Base-by-base conservation (phyloP, 139 green algal species). In the Mesotaenium endlicherianum region DNA sequence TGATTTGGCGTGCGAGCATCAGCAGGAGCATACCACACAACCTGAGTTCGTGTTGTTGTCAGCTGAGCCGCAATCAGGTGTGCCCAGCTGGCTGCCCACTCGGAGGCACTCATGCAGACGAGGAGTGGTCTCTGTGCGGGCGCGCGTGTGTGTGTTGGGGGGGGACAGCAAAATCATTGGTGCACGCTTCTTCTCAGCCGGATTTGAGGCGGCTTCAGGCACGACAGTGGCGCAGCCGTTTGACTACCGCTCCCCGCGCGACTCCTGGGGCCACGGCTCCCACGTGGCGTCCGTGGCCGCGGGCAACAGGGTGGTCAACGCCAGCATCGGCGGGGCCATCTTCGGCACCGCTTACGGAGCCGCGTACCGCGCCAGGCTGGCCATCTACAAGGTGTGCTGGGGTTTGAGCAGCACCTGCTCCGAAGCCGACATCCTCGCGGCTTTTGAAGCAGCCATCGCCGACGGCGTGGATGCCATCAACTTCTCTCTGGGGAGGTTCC, bases 381-480 rank as follows among this genome's bases (percentile, higher is more conserved):
- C 77, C 77, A 41, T 47, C 0, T 84, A 84, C 55, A 84, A 84
- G 36, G 77, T 70, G 20, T 42, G 16, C 57, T 2, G 0, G 57
- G 11, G 14, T 43, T 14, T 75, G 11, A 58, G n/a, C n/a, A n/a
- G n/a, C n/a, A n/a, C 26, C 1, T 76, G 75, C 49, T 74, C 31
- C 30, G 43, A 74, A 17, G 44, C 77, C n/a, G 77, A 84, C 77
- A 68, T 84, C 30, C 20, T 84, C 8, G 38, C 34, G 40, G 77
- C 42, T 0, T 38, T 84, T 4, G 77, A 84, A 8, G 38, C 43
- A 1, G 77, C 77, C 26, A 78, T 78, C 0, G 38, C 31, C n/a
- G 77, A 84, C 55, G 77, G 77, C 34, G 77, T 84, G 55, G 77
- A 84, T 53, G 77, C 77, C 17, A 43, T 84, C 20, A 60, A 30